A percentile compares a stretch with the other conserved stretches of the same genome.
phyloP scores from a whole-genome alignment of 2,329 filamentous ascomycete genomes.

The Sporothrix schenckii region DNA sequence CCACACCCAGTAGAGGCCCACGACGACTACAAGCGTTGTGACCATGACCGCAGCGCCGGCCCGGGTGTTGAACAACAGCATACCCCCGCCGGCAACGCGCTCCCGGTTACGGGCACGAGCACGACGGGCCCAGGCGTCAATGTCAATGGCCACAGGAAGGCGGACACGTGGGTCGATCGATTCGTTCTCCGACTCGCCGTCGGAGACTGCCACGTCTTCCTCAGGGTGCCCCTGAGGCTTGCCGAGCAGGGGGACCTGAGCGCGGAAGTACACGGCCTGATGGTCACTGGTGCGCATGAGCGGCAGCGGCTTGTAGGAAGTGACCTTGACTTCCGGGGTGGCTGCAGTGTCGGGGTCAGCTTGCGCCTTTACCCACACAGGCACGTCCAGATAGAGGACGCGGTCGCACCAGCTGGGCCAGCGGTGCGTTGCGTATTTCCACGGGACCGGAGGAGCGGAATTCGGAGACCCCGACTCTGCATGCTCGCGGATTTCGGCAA shows the following conservation, averaged over 20 bases:
- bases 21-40: constrained; percentile 48
- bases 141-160: constrained; percentile 57
- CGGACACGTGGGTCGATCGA: constrained; percentile 47
- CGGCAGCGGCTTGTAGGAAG: constrained; percentile 74
- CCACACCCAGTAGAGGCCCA: constrained; percentile 52
- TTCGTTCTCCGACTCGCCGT: neutral
- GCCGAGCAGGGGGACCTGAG: constrained; percentile 63
- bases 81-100: constrained; percentile 56
- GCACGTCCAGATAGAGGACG: constrained; percentile 73
- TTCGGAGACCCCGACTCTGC: constrained; percentile 28
- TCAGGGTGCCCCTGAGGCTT: constrained; percentile 1
- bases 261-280: constrained; percentile 74
- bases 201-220: constrained; percentile 2
- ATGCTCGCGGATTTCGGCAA: constrained; percentile 36
- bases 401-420: constrained; percentile 95
- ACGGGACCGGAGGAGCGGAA: constrained; percentile 50
- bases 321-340: constrained; percentile 50
- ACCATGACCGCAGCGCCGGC: constrained; percentile 53
- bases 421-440: constrained; percentile 77
- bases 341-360: constrained; percentile 4
- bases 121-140: constrained; percentile 58
- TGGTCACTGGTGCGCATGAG: constrained; percentile 85
- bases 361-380: constrained; percentile 50
- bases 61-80: constrained; percentile 58
- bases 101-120: constrained; percentile 52